These are phyloP conservation scores for Exophiala calicioides DNA, from an alignment of 2,329 filamentous ascomycete species.

Conservation along the genomic window DNA sequence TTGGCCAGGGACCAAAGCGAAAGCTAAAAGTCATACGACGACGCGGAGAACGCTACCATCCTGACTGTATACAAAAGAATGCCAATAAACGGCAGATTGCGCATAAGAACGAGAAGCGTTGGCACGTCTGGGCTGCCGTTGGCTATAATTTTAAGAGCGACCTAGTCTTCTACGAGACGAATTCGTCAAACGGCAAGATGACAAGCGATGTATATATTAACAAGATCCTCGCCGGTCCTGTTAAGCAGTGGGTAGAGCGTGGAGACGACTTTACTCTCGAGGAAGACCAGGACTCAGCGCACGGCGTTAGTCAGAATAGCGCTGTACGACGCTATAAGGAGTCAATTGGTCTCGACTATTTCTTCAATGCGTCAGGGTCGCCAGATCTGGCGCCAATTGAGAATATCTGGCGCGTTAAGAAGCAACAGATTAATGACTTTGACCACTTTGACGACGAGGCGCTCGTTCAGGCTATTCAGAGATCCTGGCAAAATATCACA, in stretches of 20 bases:
- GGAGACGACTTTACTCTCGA: not conserved
- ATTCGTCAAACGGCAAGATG: slow-evolving; percentile 3
- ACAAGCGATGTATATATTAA: not conserved
- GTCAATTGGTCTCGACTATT: not conserved
- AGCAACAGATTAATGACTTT: not conserved
- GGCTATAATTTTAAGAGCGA: not conserved
- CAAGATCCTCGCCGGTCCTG: not conserved
- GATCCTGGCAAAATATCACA: not conserved
- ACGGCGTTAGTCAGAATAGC: not conserved
- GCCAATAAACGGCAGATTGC: not conserved
- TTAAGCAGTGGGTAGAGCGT: not conserved
- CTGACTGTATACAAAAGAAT: not conserved
- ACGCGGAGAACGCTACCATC: not conserved
- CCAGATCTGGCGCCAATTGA: slow-evolving; percentile 1
- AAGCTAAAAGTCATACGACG: not conserved
- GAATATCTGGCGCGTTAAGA: not conserved
- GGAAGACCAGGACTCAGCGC: not conserved
- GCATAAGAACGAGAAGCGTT: not conserved
- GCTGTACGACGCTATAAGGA: not conserved
- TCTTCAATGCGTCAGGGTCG: not conserved
- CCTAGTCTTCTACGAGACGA: not conserved
- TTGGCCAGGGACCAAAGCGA: not conserved
- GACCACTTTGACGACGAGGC: not conserved
- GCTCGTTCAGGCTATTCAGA: not conserved
- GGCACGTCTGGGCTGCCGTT: not conserved